Percentiles rank a stretch among this genome's conserved stretches.
Evolutionary conservation across 352 stramenopile species (phyloP).

Genomic region (Phytopythium delawarense): DNA sequence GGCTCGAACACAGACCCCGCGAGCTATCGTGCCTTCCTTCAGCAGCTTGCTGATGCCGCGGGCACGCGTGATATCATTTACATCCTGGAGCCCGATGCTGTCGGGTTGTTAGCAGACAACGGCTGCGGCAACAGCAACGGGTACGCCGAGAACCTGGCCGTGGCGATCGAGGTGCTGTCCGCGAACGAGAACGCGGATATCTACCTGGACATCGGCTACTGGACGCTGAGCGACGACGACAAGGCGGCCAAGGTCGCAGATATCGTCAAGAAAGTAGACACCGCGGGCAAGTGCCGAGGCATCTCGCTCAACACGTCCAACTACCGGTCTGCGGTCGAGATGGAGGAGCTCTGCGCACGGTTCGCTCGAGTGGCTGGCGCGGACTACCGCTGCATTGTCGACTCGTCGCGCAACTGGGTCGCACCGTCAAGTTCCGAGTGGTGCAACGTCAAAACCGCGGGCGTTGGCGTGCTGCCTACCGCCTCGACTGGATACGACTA

Average conservation of each 20-base stretch:
- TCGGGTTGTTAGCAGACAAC: conserved; percentile 35
- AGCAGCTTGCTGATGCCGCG: conserved; percentile 22
- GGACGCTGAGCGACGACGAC: conserved; percentile 30
- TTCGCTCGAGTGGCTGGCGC: conserved; percentile 25
- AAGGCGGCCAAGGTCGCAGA: conserved; percentile 20
- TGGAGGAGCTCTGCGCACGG: conserved; percentile 19
- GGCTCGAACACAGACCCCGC: conserved; percentile 25
- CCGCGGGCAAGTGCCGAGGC: conserved; percentile 23
- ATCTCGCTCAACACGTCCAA: conserved; percentile 60
- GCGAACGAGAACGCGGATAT: conserved; percentile 48
- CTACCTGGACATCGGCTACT: conserved; percentile 61
- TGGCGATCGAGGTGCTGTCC: conserved; percentile 40
- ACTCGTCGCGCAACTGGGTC: conserved; percentile 35
- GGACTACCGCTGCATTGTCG: conserved; percentile 39
- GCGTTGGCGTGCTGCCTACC: conserved; percentile 33
- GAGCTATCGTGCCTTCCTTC: conserved; percentile 40
- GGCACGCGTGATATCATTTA: conserved; percentile 40
- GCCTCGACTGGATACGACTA: conserved; percentile 22
- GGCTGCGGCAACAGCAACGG: conserved; percentile 33
- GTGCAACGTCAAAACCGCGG: conserved; percentile 36
- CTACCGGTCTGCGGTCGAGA: conserved; percentile 35
- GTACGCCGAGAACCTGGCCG: conserved; percentile 43
- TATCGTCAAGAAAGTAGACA: conserved; percentile 27
- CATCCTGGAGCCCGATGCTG: conserved; percentile 55
- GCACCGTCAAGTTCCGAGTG: conserved; percentile 20